phyloP scores from a whole-genome alignment of 176 grass and related monocot species.

The Saccharum spontaneum region DNA sequence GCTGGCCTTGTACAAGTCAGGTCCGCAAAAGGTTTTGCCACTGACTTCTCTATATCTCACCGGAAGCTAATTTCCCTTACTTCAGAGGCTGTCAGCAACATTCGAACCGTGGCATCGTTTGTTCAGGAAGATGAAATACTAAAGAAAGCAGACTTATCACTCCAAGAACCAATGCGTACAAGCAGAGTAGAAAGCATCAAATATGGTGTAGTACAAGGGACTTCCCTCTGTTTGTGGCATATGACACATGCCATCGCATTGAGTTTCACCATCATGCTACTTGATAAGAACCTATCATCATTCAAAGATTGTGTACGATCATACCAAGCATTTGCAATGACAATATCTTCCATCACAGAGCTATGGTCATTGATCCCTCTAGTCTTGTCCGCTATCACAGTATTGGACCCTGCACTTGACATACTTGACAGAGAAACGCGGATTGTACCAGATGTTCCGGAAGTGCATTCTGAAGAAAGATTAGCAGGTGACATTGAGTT shows the following conservation, averaged over 20 bases:
- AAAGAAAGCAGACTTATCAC: constrained; percentile 47
- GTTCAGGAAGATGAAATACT: constrained; percentile 60
- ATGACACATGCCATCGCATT: constrained; percentile 61
- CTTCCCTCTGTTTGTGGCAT: constrained; percentile 60
- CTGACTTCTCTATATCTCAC: constrained; percentile 40
- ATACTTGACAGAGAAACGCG: constrained; percentile 61
- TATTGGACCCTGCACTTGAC: constrained; percentile 52
- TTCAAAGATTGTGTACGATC: constrained; percentile 51
- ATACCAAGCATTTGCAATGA: constrained; percentile 69
- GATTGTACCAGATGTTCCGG: constrained; percentile 52
- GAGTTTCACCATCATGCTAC: constrained; percentile 62
- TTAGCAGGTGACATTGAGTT: constrained; percentile 47
- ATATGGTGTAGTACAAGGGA: constrained; percentile 55
- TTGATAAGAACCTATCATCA: constrained; percentile 39
- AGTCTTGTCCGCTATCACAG: constrained; percentile 53
- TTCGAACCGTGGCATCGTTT: constrained; percentile 69
- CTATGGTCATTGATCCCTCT: constrained; percentile 64
- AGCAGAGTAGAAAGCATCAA: constrained; percentile 53
- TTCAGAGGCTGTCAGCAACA: constrained; percentile 62
- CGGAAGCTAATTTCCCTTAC: constrained; percentile 46
- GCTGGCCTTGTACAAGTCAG: constrained; percentile 63
- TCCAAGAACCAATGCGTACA: constrained; percentile 51
- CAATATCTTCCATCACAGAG: constrained; percentile 66
- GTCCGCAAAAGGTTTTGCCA: constrained; percentile 67
- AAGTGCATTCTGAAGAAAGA: constrained; percentile 12